These are phyloP conservation scores for Novymonas esmeraldas DNA, from an alignment of 208 protist genomes.

Conservation along the genomic window DNA sequence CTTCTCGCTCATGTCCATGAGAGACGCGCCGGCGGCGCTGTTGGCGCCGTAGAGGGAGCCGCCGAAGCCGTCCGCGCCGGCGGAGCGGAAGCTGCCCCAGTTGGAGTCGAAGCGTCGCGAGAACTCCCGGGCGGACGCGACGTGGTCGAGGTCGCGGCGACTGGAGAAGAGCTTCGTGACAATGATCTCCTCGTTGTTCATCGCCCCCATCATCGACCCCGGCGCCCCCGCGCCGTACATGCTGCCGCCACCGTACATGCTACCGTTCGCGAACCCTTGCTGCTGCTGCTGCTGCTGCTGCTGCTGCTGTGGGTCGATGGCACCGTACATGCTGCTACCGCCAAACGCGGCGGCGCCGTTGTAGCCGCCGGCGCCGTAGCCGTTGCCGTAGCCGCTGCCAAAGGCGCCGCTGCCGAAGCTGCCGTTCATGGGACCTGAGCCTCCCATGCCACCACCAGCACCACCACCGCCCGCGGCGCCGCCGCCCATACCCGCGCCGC, in stretches of 20 bases:
- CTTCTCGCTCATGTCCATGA: constrained; percentile 18
- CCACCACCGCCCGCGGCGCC: constrained; percentile 5
- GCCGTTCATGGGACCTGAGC: constrained; percentile 3
- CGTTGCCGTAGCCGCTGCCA: constrained; percentile 28
- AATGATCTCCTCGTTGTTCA: constrained; percentile 41
- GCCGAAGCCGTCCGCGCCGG: constrained; percentile 21
- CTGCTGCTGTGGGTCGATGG: neutral
- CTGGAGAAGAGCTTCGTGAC: constrained; percentile 78
- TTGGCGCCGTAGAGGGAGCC: constrained; percentile 26
- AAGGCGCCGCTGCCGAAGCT: constrained; percentile 13
- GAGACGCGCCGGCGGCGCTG: constrained; percentile 11
- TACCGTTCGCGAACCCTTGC: too few relatives aligned
- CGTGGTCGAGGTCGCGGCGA: constrained; percentile 54
- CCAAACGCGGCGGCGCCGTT: constrained; percentile 22
- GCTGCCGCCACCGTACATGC: constrained; percentile 47
- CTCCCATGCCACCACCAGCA: too few relatives aligned
- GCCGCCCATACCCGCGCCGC: constrained; percentile 1
- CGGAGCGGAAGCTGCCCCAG: constrained; percentile 40
- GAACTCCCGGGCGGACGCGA: constrained; percentile 53
- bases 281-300: too few relatives aligned
- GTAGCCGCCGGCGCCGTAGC: constrained; percentile 19
- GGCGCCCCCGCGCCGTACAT: constrained; percentile 34
- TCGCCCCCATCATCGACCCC: constrained; percentile 30
- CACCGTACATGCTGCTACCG: constrained; percentile 37
- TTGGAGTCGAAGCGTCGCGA: constrained; percentile 54